Base-by-base conservation (phyloP, 176 grass and related monocot species). In the Cenchrus purpureus region DNA sequence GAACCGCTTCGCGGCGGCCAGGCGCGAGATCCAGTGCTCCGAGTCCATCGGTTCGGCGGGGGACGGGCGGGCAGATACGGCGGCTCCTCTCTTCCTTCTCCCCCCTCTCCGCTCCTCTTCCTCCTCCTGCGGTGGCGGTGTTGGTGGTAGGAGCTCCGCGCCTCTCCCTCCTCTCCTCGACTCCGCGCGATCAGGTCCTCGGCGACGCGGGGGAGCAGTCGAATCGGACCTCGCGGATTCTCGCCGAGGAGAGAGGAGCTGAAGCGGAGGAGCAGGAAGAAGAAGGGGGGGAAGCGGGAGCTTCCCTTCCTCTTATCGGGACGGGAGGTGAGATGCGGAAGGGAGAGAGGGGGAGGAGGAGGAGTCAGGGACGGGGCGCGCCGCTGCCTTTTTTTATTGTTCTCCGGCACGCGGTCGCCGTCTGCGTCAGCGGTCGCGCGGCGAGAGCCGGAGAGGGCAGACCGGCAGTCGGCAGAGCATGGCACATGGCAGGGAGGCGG, bases 21-120 rank as follows among this genome's bases (percentile, higher is more conserved):
- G 92, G 89, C 95, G 92, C 69, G 92, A 94, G 90, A 94, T 93
- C 95, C 95, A 97, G 86, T 92, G 90, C 82, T 95, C 95, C 69
- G 95, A 97, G 80, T 96, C 91, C 94, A 96, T 96, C 32, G 48
- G 65, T 74, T 16, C 53, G 37, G 40, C 79, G 34, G 4, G 37
- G 37, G 37, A 40, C 11, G 42, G 72, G 71, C 37, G 50, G 48
- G 50, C 12, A 86, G 64, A 13, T 42, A 85, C 31, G 40, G 62
- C 37, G 45, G 45, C 0, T 64, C 65, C 12, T 40, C 12, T 40
- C 15, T 10, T 22, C 68, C 67, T 64, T 64, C 45, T 7, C 50
- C 60, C 2, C 50, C 69, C 9, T 9, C 31, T 32, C 44, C 44
- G 40, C 10, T 49, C 70, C 52, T 62, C 29, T 15, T 45, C 52